Base-by-base conservation (phyloP, 2,329 filamentous ascomycete genomes). In the Fusarium illudens region DNA sequence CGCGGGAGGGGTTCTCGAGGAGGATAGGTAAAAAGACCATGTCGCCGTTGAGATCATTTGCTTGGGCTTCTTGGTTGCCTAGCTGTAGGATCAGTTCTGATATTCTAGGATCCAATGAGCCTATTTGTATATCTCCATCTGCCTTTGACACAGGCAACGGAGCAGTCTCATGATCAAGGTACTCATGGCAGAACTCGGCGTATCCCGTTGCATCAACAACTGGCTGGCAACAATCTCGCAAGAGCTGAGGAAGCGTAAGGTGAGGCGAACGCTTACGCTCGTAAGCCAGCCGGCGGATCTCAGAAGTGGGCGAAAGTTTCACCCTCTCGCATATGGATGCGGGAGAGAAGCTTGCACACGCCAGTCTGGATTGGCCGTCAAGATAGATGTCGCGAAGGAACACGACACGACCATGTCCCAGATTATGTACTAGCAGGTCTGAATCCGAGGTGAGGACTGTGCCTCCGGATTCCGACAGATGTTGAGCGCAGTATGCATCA, bases 401-500 rank as follows among this genome's bases (percentile, higher is more conserved):
- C 0, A 89, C 81, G 0, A 97, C 88, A 1, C 83, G 82, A 0
- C 90, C 90, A 2, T 84, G 67, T 0, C 89, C 90, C 9, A 95
- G 83, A 60, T 93, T 85, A 75, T 94, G 90, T 0, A 95, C 84
- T 1, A 97, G 81, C 9, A 97, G 83, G 74, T 98, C 95, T 0
- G 94, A 96, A 73, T 98, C 95, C n/a, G 89, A 90, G 0, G 93
- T 96, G 7, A 97, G 79, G 13, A 93, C 84, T 2, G 83, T 81
- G 1, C 87, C 87, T 2, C 84, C 82, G 29, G 82, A 75, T 3
- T 80, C 65, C n/a, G 82, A 83, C 7, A 92, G 84, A 55, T 89
- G 83, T 13, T 84, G 79, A 4, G 93, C 93, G 76, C 94, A 97
- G 79, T 88, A 96, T 22, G 84, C 79, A 75, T 98, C 95, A 1